These are phyloP conservation scores for Syzygium grande DNA, from an alignment of 345 rosid species.

Conservation along the genomic window DNA sequence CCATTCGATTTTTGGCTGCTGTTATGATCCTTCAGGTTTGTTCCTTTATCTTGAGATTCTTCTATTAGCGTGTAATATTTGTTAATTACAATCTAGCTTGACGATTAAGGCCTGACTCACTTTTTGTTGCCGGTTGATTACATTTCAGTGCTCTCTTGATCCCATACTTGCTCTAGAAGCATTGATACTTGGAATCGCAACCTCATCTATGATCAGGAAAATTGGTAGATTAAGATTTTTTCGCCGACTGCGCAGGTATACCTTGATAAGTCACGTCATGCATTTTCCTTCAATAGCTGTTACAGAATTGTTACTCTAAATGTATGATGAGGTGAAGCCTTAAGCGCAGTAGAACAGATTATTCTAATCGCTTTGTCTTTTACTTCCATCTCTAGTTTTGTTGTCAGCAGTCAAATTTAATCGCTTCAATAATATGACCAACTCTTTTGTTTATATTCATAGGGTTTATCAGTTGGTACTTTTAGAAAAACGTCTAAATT, in stretches of 20 bases:
- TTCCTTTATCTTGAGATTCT: neutral
- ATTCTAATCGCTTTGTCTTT: neutral
- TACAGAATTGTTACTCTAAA: neutral
- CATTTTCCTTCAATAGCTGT: neutral
- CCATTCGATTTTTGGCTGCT: constrained; percentile 57
- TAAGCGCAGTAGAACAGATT: neutral
- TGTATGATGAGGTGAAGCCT: neutral
- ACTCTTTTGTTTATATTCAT: neutral
- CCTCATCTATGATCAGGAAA: constrained; percentile 37
- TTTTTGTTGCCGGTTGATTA: neutral
- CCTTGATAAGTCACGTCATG: neutral
- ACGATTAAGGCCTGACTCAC: neutral
- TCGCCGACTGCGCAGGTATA: constrained; percentile 45
- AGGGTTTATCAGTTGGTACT: neutral
- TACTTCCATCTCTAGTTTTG: neutral
- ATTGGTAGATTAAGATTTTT: constrained; percentile 33
- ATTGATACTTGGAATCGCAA: constrained; percentile 36
- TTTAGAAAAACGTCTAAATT: neutral
- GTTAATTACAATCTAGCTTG: neutral
- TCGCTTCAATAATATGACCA: neutral
- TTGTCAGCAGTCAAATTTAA: neutral
- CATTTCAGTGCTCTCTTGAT: constrained; percentile 70
- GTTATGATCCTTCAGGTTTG: constrained; percentile 79
- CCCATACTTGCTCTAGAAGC: constrained; percentile 68
- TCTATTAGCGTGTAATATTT: neutral